phyloP scores from a whole-genome alignment of 371 early-diverging fungal species.

The Mortierella sp. region DNA sequence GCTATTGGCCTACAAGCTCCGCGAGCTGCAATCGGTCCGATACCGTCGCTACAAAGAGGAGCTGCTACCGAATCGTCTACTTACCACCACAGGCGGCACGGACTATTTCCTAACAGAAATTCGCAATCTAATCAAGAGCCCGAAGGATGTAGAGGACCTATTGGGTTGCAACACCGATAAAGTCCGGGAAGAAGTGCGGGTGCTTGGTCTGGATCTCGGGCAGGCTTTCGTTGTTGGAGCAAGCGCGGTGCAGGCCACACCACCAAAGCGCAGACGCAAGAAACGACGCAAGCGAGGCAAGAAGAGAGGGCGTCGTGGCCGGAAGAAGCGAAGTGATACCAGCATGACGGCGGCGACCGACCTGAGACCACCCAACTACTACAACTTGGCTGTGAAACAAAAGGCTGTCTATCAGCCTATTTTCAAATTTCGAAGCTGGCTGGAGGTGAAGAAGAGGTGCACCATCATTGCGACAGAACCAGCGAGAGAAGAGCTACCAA shows the following conservation, averaged over 20 bases:
- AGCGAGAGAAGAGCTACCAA: neutral
- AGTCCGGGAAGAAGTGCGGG: constrained; percentile 3
- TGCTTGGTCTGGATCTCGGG: constrained; percentile 21
- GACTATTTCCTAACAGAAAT: constrained; percentile 10
- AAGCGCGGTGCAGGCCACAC: constrained; percentile 1
- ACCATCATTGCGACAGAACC: neutral
- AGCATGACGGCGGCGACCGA: too few relatives aligned
- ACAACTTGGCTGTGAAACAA: neutral
- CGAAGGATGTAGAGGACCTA: neutral
- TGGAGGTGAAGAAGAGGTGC: neutral
- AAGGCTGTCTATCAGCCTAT: neutral
- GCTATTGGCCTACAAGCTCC: constrained; percentile 15
- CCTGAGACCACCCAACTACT: too few relatives aligned
- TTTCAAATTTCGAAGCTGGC: neutral
- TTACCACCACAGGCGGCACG: constrained; percentile 1
- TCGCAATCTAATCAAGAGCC: constrained; percentile 7
- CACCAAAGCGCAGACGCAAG: too few relatives aligned
- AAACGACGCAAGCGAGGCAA: too few relatives aligned
- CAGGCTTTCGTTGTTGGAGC: constrained; percentile 25
- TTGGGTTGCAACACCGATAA: neutral
- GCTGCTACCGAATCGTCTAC: constrained; percentile 8
- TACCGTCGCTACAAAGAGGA: neutral
- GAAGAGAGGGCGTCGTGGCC: too few relatives aligned
- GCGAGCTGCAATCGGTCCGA: constrained; percentile 14
- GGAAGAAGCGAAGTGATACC: too few relatives aligned